Base-by-base conservation (phyloP, 225 moss, liverwort and hornwort genomes). In the Pseudoscleropodium purum region DNA sequence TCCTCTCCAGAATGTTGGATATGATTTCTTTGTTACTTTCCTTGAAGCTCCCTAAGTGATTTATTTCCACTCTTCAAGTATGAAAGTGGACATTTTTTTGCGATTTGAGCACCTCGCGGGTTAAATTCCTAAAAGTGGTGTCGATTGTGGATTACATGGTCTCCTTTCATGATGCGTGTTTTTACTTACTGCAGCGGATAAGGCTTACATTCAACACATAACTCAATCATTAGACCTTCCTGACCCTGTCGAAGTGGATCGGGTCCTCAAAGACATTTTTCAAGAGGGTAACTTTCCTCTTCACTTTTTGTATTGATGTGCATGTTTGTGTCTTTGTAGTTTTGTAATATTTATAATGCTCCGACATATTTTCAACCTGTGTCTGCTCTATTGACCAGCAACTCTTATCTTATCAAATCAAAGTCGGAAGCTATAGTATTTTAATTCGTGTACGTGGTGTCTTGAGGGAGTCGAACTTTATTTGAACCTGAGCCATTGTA, bases 231-330 rank as follows among this genome's bases (percentile, higher is more conserved):
- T 96, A 90, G 95, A 93, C 82, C 95, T 96, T 86, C 97, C 97
- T 84, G 96, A 97, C 88, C 96, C 97, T 59, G 90, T 94, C 83
- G 97, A 94, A 59, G 96, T 96, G 86, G 96, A 99, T 86, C 92
- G 92, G 84, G 96, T 96, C 81, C 90, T 97, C 64, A 99, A 96
- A 94, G 98, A 97, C 75, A 90, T 97, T 70, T 97, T 99, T 83
- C 96, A 97, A 90, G 95, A 94, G 95, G 98, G 98, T 97, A 87
- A 54, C 57, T 83, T 90, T 72, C 61, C 62, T 84, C 2, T 85
- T 90, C 68, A 80, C 52, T 80, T 82, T 84, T 80, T 72, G 68
- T 68, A 70, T 79, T 77, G 80, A 67, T 83, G 66, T 87, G 66
- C 54, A 75, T 68, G 87, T 67, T 41, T 84, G 15, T 69, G 77